These are phyloP conservation scores for Candida parachauliodes DNA, from an alignment of 805 yeast species.

Conservation along the genomic window DNA sequence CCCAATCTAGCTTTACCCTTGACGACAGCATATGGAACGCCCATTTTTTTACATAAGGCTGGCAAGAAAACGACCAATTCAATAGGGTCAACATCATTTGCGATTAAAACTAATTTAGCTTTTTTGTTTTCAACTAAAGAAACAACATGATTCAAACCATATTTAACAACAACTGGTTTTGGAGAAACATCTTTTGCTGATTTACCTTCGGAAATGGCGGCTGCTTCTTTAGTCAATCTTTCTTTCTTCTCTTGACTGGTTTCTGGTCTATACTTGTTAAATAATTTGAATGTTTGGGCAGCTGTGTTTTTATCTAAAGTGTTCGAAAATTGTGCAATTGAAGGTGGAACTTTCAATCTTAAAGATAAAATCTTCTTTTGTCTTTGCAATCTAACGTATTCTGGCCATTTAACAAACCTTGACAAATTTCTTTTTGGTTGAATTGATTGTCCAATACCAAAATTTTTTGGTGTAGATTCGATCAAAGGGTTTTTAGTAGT, in stretches of 20 bases:
- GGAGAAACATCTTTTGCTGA: conserved; percentile 93
- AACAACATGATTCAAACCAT: conserved; percentile 99
- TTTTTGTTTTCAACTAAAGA: conserved; percentile 97
- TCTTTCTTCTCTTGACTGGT: conserved; percentile 96
- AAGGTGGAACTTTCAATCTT: conserved; percentile 99
- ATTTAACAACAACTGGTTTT: conserved; percentile 95
- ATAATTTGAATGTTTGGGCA: conserved; percentile 91
- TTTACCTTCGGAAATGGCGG: conserved; percentile 98
- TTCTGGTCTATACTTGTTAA: conserved; percentile 99
- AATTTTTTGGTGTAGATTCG: conserved; percentile 86
- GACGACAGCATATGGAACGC: conserved; percentile 69
- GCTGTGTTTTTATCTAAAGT: conserved; percentile 99
- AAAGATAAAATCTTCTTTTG: conserved; percentile 93
- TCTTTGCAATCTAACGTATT: conserved; percentile 96
- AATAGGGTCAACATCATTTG: conserved; percentile 98
- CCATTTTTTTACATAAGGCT: conserved; percentile 99
- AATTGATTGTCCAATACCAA: conserved; percentile 93
- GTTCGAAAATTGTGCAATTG: conserved; percentile 94
- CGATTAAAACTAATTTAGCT: conserved; percentile 94
- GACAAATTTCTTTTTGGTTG: conserved; percentile 96
- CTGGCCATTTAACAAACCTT: conserved; percentile 99
- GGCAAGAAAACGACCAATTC: conserved; percentile 97
- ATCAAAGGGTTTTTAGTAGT: conserved; percentile 67
- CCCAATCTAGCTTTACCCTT: conserved; percentile 47
- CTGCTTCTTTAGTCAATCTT: conserved; percentile 98